phyloP scores from a whole-genome alignment of 2,329 filamentous ascomycete genomes.

The Emmonsia crescens region DNA sequence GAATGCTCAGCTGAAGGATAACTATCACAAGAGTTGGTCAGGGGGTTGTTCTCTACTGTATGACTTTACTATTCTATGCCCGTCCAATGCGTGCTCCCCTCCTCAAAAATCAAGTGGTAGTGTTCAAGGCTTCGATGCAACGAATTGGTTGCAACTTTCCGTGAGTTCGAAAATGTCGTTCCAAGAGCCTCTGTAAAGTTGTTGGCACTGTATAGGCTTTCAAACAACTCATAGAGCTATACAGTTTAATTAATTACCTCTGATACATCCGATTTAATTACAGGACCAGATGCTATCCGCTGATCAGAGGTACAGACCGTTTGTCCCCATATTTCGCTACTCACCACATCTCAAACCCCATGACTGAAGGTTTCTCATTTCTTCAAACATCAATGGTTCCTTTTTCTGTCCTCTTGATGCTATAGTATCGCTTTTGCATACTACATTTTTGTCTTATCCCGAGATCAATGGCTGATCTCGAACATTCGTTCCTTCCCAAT shows the following conservation, averaged over 20 bases:
- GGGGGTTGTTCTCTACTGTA: too few species aligned
- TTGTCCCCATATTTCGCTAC: background rate
- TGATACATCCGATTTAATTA: background rate
- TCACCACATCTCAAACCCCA: background rate
- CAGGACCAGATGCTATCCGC: background rate
- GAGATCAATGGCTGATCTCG: background rate
- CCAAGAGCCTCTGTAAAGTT: too few species aligned
- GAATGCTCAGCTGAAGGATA: background rate
- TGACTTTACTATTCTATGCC: background rate
- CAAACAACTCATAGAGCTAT: too few species aligned
- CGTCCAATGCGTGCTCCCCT: background rate
- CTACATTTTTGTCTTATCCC: background rate
- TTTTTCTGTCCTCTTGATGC: background rate
- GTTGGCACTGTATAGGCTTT: too few species aligned
- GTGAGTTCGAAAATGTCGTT: background rate
- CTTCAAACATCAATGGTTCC: background rate
- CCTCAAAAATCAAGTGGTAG: background rate
- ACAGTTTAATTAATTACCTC: background rate
- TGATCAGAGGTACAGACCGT: background rate
- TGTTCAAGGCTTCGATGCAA: background rate
- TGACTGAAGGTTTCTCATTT: background rate
- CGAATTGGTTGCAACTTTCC: too few species aligned
- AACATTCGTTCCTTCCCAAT: background rate
- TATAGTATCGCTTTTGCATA: background rate
- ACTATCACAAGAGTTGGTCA: background rate